These are phyloP conservation scores for Gamarada debralockiae DNA, from an alignment of 495 filamentous ascomycete genomes.

Conservation along the genomic window DNA sequence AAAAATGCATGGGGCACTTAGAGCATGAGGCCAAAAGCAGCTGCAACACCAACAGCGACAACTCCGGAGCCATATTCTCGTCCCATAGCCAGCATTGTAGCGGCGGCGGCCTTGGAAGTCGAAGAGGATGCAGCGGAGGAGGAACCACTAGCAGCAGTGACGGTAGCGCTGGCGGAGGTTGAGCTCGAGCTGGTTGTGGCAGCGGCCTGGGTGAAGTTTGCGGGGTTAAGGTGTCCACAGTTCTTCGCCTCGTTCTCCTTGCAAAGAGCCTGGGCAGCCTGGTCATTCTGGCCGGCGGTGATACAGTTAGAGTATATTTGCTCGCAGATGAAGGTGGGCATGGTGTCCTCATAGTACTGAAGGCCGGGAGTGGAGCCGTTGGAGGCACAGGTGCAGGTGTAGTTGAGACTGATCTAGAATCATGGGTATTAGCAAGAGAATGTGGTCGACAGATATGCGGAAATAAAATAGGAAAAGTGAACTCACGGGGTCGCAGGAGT, in stretches of 20 bases:
- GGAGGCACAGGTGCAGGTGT: conserved; percentile 31
- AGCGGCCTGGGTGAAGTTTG: conserved; percentile 30
- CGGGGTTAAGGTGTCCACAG: conserved; percentile 32
- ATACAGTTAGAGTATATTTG: conserved; percentile 31
- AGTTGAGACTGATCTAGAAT: conserved; percentile 26
- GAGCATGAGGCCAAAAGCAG: conserved; percentile 31
- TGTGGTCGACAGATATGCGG: conserved; percentile 13
- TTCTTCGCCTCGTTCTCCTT: conserved; percentile 26
- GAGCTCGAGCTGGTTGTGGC: conserved; percentile 21
- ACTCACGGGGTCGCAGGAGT: conserved; percentile 32
- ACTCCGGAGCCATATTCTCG: conserved; percentile 33
- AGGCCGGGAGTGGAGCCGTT: conserved; percentile 30
- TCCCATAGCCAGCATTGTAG: conserved; percentile 25
- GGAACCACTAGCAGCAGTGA: conserved; percentile 16
- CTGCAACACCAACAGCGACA: conserved; percentile 33
- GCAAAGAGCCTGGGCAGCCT: conserved; percentile 33
- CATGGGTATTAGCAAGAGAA: conserved; percentile 6
- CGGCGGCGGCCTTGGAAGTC: conserved; percentile 25
- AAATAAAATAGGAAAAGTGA: neutral
- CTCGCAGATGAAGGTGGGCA: conserved; percentile 38
- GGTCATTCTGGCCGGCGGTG: conserved; percentile 23
- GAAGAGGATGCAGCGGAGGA: conserved; percentile 13
- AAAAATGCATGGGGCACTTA: conserved; percentile 2
- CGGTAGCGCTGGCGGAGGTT: conserved; percentile 20
- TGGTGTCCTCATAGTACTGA: conserved; percentile 29